phyloP scores from a whole-genome alignment of 2,329 filamentous ascomycete species.

The Exophiala phaeomuriformis region DNA sequence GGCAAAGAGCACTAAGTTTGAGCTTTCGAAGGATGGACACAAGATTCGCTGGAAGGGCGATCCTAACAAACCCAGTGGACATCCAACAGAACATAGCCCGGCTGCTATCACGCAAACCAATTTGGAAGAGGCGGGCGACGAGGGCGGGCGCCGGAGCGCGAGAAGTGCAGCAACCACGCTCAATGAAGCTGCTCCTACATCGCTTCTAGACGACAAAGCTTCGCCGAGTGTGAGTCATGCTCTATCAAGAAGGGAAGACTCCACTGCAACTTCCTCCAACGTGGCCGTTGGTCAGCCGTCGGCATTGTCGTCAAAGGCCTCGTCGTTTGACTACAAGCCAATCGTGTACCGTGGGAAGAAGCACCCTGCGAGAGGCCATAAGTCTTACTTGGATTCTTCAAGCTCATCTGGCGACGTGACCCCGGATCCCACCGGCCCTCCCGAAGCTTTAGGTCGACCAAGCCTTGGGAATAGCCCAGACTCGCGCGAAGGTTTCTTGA shows the following conservation, averaged over 20 bases:
- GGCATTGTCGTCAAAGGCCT: slow-evolving; percentile 9
- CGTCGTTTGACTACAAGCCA: slow-evolving; percentile 37
- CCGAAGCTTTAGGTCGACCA: slow-evolving; percentile 46
- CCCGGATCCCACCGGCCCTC: slow-evolving; percentile 39
- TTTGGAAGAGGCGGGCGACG: slow-evolving; percentile 17
- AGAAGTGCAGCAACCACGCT: slow-evolving; percentile 40
- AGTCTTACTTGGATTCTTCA: slow-evolving; percentile 41
- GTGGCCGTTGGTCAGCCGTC: slow-evolving; percentile 8
- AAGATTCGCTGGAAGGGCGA: slow-evolving; percentile 76
- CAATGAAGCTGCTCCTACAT: slow-evolving; percentile 32
- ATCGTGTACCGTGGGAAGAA: slow-evolving; percentile 41
- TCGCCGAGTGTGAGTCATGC: not conserved
- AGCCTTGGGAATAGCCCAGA: slow-evolving; percentile 40
- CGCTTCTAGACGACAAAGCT: slow-evolving; percentile 16
- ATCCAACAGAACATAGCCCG: slow-evolving; percentile 45
- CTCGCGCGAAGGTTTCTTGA: slow-evolving; percentile 59
- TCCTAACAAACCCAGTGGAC: slow-evolving; percentile 55
- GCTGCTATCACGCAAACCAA: slow-evolving; percentile 1
- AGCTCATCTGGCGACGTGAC: slow-evolving; percentile 45
- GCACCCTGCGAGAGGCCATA: slow-evolving; percentile 36
- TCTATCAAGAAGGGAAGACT: slow-evolving; percentile 6
- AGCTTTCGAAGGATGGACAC: slow-evolving; percentile 67
- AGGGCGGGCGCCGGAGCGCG: slow-evolving; percentile 41
- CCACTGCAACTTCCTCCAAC: slow-evolving; percentile 10
- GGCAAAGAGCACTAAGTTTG: slow-evolving; percentile 65